Conservation (phyloP, 2,329 filamentous ascomycete genomes). For the Aspergillus felis region DNA sequence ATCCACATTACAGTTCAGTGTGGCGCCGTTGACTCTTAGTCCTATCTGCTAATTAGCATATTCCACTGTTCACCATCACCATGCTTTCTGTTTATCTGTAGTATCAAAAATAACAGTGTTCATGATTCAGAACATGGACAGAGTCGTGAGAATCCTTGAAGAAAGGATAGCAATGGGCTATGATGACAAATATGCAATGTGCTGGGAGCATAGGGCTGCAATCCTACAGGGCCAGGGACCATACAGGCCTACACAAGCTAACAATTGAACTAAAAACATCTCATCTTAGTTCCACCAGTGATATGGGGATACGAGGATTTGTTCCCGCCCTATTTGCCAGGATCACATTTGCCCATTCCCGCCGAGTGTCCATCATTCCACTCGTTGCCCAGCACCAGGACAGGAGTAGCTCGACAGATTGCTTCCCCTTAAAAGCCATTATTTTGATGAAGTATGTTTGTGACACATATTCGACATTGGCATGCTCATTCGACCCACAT, state of each 20-base stretch:
- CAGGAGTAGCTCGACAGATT: neutral
- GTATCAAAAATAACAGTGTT: neutral
- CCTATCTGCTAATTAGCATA: neutral
- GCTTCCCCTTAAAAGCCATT: neutral
- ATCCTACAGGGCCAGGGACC: neutral
- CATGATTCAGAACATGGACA: neutral
- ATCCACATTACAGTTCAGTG: conserved; percentile 4
- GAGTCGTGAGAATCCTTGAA: neutral
- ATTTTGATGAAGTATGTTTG: neutral
- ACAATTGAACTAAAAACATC: neutral
- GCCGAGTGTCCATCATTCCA: neutral
- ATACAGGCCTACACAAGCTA: neutral
- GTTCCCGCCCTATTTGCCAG: neutral
- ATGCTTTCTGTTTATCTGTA: neutral
- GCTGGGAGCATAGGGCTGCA: neutral
- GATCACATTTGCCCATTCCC: neutral
- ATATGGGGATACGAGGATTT: neutral
- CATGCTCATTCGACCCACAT: conserved; percentile 1
- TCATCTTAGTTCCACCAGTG: neutral
- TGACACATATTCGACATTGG: neutral
- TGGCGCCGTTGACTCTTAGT: conserved; percentile 6
- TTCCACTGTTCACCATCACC: neutral
- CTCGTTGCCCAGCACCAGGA: neutral
- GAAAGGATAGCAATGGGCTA: neutral
- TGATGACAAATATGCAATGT: too few species aligned